Evolutionary conservation across 176 grass and related monocot species (phyloP).

Genomic region (Cocos nucifera): DNA sequence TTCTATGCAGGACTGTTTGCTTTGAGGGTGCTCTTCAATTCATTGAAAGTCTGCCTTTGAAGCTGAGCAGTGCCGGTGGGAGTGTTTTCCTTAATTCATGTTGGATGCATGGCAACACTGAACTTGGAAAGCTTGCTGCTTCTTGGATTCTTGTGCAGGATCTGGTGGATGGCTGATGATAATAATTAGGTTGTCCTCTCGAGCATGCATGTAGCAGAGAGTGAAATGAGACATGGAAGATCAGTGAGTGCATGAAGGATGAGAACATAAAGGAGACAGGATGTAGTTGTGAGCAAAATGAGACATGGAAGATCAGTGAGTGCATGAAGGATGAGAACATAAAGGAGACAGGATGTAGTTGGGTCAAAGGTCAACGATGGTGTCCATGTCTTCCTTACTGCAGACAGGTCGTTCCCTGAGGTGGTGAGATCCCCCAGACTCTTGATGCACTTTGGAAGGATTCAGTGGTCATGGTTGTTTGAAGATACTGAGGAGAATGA

Average conservation of each 20-base stretch:
- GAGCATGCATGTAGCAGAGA: slow-evolving; percentile 31
- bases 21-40: slow-evolving; percentile 44
- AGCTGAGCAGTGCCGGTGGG: slow-evolving; percentile 31
- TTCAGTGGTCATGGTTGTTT: background rate
- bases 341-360: slow-evolving; percentile 62
- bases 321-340: slow-evolving; percentile 33
- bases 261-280: slow-evolving; percentile 45
- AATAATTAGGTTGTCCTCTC: slow-evolving; percentile 52
- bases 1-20: slow-evolving; percentile 36
- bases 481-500: no score
- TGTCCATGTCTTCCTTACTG: slow-evolving; percentile 41
- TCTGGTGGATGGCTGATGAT: slow-evolving; percentile 4
- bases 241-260: slow-evolving; percentile 40
- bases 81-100: slow-evolving; percentile 32
- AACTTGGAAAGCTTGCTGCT: slow-evolving; percentile 28
- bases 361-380: slow-evolving; percentile 40
- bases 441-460: slow-evolving; percentile 33
- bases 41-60: slow-evolving; percentile 33
- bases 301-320: slow-evolving; percentile 33
- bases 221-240: slow-evolving; percentile 33
- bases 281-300: slow-evolving; percentile 46
- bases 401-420: slow-evolving; percentile 29
- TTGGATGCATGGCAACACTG: slow-evolving; percentile 31
- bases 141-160: slow-evolving; percentile 33
- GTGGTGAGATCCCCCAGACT: slow-evolving; percentile 26